A percentile compares a stretch with the other conserved stretches of the same genome.
These are phyloP conservation scores for Solioccasus polychromus DNA, from an alignment of 768 basidiomycete genomes.

Conservation along the genomic window DNA sequence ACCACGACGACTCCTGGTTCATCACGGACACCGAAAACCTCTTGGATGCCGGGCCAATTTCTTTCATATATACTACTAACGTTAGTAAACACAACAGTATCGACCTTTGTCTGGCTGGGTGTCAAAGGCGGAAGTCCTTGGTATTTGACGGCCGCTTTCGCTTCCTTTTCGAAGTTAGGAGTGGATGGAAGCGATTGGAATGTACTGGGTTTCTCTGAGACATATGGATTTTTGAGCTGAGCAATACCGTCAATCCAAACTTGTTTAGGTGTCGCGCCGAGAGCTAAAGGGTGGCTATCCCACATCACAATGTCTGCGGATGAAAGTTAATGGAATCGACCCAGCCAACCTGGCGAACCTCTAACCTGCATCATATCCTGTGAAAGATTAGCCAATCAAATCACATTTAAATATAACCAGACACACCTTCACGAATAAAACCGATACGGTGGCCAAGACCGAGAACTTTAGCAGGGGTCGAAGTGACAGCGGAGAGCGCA, in stretches of 20 bases:
- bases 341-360: neutral
- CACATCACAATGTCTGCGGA: conserved; percentile 64
- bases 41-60: conserved; percentile 22
- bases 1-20: conserved; percentile 47
- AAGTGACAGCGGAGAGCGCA: conserved; percentile 68
- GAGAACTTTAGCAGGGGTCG: conserved; percentile 65
- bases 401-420: neutral
- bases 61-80: conserved; percentile 51
- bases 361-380: conserved; percentile 70
- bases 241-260: conserved; percentile 85
- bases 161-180: conserved; percentile 66
- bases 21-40: conserved; percentile 16
- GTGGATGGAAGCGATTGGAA: conserved; percentile 52
- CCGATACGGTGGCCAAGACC: conserved; percentile 79
- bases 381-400: neutral
- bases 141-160: conserved; percentile 54
- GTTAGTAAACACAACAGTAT: conserved; percentile 60
- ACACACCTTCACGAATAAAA: conserved; percentile 47
- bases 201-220: conserved; percentile 49
- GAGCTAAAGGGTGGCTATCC: conserved; percentile 73
- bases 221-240: conserved; percentile 51
- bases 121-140: conserved; percentile 71
- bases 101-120: conserved; percentile 36
- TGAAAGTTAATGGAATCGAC: neutral
- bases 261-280: conserved; percentile 78